Evolutionary conservation across 495 filamentous ascomycete genomes (phyloP), one percentile per base, ranked within the genome.

Genomic region (Aspergillus campestris): DNA sequence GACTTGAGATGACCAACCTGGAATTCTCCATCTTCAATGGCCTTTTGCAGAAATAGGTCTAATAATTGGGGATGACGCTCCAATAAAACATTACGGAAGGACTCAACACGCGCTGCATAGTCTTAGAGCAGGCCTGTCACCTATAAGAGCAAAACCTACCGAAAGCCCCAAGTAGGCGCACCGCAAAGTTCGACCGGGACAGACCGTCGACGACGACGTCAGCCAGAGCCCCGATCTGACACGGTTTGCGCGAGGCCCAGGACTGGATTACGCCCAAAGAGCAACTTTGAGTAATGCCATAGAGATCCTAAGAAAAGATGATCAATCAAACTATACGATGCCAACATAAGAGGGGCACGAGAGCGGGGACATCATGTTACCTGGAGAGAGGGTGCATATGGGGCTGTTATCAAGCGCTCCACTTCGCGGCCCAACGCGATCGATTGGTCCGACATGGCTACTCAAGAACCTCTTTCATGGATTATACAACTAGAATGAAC

Each of bases 171-270:
- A 79, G 43, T 8, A 77, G 38, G 12, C 60, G 56, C 29, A 77
- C 40, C 11, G 66, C 62, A 27, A 62, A 60, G 1, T 58, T 59
- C 31, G 69, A 72, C 34, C 56, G 64, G 6, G 71, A 62, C 7
- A 75, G 51, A 7, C 65, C 62, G 35, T 78, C 72, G 11, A 76
- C 54, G 32, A 74, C 47, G 32, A 68, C 53, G 32, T 67, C 60
- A 18, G 56, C 67, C 10, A 79, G 42, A 27, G 59, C 39, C 2
- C 58, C 61, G 14, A 74, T 51, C 44, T 74, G 70, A 47, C 75
- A 77, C 28, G 61, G 64, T 47, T 76, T 77, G 35, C 57, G 62
- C 12, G 53, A 42, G 8, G 61, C 65, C 74, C 74, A 79, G 0
- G 48, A 51, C 4, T 48, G 48, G 3, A 76, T 42, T 6, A 41